Percentiles rank a stretch among this genome's conserved stretches.
phyloP scores from a whole-genome alignment of 139 green algal genomes.

The Astrephomene gubernaculifera region DNA sequence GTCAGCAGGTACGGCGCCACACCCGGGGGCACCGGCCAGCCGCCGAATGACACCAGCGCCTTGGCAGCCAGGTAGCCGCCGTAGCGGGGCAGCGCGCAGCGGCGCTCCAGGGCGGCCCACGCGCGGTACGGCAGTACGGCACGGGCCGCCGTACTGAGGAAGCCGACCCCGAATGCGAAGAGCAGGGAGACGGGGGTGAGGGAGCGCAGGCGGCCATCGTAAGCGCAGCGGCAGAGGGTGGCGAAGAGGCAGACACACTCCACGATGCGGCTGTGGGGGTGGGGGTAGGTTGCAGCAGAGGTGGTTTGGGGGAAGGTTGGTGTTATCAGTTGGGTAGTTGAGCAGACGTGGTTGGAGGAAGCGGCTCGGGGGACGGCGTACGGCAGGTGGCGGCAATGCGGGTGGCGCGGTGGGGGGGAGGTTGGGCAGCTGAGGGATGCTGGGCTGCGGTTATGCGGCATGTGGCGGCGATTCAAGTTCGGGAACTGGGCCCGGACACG shows the following conservation, averaged over 20 bases:
- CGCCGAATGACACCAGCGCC: neutral
- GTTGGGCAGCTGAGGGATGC: neutral
- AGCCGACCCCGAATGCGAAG: neutral
- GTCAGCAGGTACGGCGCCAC: neutral
- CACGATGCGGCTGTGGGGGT: neutral
- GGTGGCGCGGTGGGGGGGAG: neutral
- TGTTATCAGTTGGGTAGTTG: too few species aligned
- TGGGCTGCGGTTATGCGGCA: neutral
- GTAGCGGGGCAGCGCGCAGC: neutral
- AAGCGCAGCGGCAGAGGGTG: neutral
- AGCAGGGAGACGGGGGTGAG: neutral
- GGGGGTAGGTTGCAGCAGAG: too few species aligned
- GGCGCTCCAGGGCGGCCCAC: neutral
- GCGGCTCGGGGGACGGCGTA: neutral
- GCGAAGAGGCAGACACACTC: neutral
- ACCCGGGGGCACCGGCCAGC: neutral
- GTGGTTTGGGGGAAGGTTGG: too few species aligned
- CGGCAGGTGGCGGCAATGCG: neutral
- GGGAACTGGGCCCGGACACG: too few species aligned
- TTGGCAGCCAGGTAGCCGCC: neutral
- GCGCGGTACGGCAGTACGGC: neutral
- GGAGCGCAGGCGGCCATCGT: neutral
- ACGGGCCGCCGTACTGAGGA: neutral
- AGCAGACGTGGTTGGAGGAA: too few species aligned
- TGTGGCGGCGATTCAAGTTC: too few species aligned